These are phyloP conservation scores for Golubevia pallescens DNA, from an alignment of 1,284 basidiomycete species.

Conservation along the genomic window DNA sequence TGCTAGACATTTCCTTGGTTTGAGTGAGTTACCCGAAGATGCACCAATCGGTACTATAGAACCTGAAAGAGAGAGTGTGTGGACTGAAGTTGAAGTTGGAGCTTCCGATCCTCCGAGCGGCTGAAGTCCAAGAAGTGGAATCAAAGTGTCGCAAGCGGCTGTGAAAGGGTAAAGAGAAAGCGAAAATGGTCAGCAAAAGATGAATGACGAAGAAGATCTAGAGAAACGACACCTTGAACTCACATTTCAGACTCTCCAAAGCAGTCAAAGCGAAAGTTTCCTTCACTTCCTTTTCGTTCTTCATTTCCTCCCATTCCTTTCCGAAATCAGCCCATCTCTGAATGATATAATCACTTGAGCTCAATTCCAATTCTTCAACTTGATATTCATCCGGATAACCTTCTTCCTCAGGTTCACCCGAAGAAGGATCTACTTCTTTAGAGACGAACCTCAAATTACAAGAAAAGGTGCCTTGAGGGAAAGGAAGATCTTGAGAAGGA, in stretches of 20 bases:
- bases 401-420: conserved; percentile 95
- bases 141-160: conserved; percentile 51
- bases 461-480: conserved; percentile 82
- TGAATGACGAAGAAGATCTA: too few relatives aligned
- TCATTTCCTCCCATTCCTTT: conserved; percentile 92
- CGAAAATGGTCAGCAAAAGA: too few relatives aligned
- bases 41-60: conserved; percentile 24
- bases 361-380: conserved; percentile 91
- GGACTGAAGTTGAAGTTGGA: conserved; percentile 51
- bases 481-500: conserved; percentile 77
- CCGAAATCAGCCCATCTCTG: conserved; percentile 89
- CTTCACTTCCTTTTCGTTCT: conserved; percentile 75
- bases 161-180: neutral
- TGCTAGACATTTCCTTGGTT: neutral
- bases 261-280: conserved; percentile 94
- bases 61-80: conserved; percentile 56
- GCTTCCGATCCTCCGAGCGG: conserved; percentile 52
- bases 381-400: conserved; percentile 99
- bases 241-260: conserved; percentile 91
- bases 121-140: conserved; percentile 59
- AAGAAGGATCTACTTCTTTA: conserved; percentile 95
- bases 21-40: neutral
- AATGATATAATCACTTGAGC: conserved; percentile 88
- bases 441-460: conserved; percentile 95
- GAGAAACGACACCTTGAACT: too few relatives aligned